Percentiles rank a stretch among this genome's conserved stretches.
Conservation (phyloP, 2,329 filamentous ascomycete genomes). For the Didymella pinodella region DNA sequence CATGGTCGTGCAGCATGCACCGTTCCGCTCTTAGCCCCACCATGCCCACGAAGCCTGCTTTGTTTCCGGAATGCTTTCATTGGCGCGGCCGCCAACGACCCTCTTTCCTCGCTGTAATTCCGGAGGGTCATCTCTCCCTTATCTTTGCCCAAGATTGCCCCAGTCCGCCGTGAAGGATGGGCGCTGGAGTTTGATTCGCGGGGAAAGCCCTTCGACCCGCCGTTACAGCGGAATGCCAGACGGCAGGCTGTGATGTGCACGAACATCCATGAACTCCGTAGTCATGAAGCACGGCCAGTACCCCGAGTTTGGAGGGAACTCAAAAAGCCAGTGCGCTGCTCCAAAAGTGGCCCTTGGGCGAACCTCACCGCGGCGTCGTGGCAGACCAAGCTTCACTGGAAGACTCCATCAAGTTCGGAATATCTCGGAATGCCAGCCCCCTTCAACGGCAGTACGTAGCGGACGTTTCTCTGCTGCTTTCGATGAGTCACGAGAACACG, state of each 20-base stretch:
- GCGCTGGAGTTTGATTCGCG: slow-evolving; percentile 33
- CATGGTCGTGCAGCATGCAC: slow-evolving; percentile 35
- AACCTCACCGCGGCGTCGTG: slow-evolving; percentile 24
- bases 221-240: slow-evolving; percentile 35
- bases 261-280: slow-evolving; percentile 34
- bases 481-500: slow-evolving; percentile 49
- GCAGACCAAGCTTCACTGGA: slow-evolving; percentile 18
- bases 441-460: slow-evolving; percentile 24
- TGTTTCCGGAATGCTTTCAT: slow-evolving; percentile 33
- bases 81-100: slow-evolving; percentile 37
- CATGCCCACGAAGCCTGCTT: slow-evolving; percentile 40
- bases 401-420: slow-evolving; percentile 35
- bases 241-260: slow-evolving; percentile 18
- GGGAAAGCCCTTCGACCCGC: slow-evolving; percentile 38
- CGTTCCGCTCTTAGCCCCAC: slow-evolving; percentile 43
- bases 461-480: slow-evolving; percentile 33
- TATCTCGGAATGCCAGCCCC: slow-evolving; percentile 34
- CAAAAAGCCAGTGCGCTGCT: slow-evolving; percentile 20
- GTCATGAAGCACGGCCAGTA: slow-evolving; percentile 17
- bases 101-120: slow-evolving; percentile 46
- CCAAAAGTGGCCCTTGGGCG: slow-evolving; percentile 15
- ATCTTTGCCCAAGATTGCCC: slow-evolving; percentile 35
- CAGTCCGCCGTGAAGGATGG: slow-evolving; percentile 23
- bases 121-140: slow-evolving; percentile 45
- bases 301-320: slow-evolving; percentile 15